A percentile compares a stretch with the other conserved stretches of the same genome.
phyloP scores from a whole-genome alignment of 495 filamentous ascomycete species.

The Saxophila tyrrhenica region DNA sequence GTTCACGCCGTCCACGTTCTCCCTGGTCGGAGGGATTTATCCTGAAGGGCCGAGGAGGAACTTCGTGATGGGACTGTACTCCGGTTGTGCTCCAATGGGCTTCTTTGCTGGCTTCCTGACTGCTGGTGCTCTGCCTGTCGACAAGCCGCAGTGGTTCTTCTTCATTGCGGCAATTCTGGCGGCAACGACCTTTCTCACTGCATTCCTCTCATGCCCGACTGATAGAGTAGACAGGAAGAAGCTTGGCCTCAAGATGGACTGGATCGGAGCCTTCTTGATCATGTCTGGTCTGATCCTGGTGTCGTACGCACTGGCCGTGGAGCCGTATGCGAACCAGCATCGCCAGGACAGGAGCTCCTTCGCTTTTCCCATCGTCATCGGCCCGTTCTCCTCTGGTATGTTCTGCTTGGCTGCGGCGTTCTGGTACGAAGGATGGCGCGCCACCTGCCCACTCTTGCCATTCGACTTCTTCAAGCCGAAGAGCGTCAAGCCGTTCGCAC shows the following conservation, averaged over 20 bases:
- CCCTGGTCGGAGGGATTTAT: constrained; percentile 69
- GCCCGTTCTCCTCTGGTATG: constrained; percentile 48
- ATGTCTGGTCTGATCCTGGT: constrained; percentile 58
- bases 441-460: constrained; percentile 61
- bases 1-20: constrained; percentile 67
- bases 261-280: constrained; percentile 53
- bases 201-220: constrained; percentile 55
- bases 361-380: constrained; percentile 58
- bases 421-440: constrained; percentile 70
- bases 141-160: constrained; percentile 68
- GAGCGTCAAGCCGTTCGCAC: constrained; percentile 54
- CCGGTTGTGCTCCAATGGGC: constrained; percentile 63
- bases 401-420: constrained; percentile 45
- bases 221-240: constrained; percentile 43
- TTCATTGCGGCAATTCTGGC: constrained; percentile 55
- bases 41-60: constrained; percentile 80
- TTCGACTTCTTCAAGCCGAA: constrained; percentile 62
- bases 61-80: constrained; percentile 69
- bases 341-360: constrained; percentile 42
- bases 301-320: constrained; percentile 62
- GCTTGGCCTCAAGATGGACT: constrained; percentile 53
- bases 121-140: constrained; percentile 55
- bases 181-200: constrained; percentile 38
- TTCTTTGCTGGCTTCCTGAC: constrained; percentile 78
- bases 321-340: constrained; percentile 33